These are phyloP conservation scores for Zygoascus hellenicus DNA, from an alignment of 1,139 yeast species.

Conservation along the genomic window DNA sequence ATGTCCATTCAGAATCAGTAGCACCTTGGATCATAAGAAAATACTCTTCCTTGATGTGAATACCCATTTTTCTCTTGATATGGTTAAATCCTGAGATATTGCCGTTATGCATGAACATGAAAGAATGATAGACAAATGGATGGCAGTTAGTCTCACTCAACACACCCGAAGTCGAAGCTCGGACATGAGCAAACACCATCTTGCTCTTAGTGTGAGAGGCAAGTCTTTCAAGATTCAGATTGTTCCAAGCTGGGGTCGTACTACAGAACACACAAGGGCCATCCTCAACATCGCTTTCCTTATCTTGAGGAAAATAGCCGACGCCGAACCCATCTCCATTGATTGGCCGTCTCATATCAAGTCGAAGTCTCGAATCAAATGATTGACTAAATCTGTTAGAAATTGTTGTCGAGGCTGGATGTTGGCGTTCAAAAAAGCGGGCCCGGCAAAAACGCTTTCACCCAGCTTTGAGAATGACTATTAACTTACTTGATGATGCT, in stretches of 20 bases:
- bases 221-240: conserved; percentile 75
- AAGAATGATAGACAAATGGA: conserved; percentile 75
- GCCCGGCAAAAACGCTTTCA: too few relatives aligned
- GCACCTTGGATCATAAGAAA: conserved; percentile 82
- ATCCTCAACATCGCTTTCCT: conserved; percentile 46
- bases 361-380: conserved; percentile 79
- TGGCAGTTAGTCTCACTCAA: conserved; percentile 93
- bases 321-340: conserved; percentile 99
- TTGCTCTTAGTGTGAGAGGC: conserved; percentile 82
- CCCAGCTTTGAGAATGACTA: background rate
- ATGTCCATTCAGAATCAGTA: conserved; percentile 93
- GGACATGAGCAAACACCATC: conserved; percentile 87
- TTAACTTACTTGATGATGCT: conserved; percentile 67
- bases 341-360: conserved; percentile 84
- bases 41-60: conserved; percentile 71
- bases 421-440: too few relatives aligned
- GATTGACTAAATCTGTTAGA: conserved; percentile 49
- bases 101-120: conserved; percentile 98
- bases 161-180: conserved; percentile 95
- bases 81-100: conserved; percentile 68
- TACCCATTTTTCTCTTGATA: conserved; percentile 67
- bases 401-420: background rate
- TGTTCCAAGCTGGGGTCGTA: conserved; percentile 97
- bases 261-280: conserved; percentile 88
- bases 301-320: conserved; percentile 64